Base-by-base conservation (phyloP, 2,329 filamentous ascomycete genomes). In the Aspergillus pseudoviridinutans region DNA sequence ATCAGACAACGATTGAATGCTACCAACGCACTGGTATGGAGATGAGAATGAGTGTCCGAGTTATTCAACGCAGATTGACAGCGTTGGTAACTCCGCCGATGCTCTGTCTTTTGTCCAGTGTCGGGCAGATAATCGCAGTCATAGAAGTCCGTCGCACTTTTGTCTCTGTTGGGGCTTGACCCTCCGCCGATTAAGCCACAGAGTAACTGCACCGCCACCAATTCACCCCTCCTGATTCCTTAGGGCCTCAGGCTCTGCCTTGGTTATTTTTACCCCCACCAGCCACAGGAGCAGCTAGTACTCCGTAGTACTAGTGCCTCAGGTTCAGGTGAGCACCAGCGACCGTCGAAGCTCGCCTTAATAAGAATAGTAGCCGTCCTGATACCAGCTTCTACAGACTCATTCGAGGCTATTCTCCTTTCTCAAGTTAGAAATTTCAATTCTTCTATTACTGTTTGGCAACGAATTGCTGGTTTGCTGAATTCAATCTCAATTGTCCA, bases 201-300 rank as follows among this genome's bases (percentile, higher is more conserved):
- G 42, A 22, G 25, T 6, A 3, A 47, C 59, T 20, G 57, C 67
- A 71, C 70, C 66, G 67, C 68, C 70, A 72, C 70, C 61, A 35
- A n/a, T 56, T 57, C 60, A 64, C 64, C 65, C 64, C 65, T 67
- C 68, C 61, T 61, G 32, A 17, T 57, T 49, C 7, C 38, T 25
- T 32, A 27, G 9, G 8, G 63, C 58, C 52, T 62, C 51, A 64
- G 10, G 50, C 20, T 6, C 55, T 67, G 64, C 47, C n/a, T 9
- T 58, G 65, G 64, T 57, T 41, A 62, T 66, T 54, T 64, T 50
- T 28, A 41, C 27, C 17, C 17, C 57, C 66, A 66, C 67, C 65
- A 71, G 68, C 68, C 68, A 69, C 68, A 68, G 53, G 7, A 10
- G 28, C 38, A 49, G 35, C 22, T 47, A 47, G 44, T 17, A 47